These are phyloP conservation scores for Pichia sp. DNA, from an alignment of 1,139 yeast species.

Conservation along the genomic window DNA sequence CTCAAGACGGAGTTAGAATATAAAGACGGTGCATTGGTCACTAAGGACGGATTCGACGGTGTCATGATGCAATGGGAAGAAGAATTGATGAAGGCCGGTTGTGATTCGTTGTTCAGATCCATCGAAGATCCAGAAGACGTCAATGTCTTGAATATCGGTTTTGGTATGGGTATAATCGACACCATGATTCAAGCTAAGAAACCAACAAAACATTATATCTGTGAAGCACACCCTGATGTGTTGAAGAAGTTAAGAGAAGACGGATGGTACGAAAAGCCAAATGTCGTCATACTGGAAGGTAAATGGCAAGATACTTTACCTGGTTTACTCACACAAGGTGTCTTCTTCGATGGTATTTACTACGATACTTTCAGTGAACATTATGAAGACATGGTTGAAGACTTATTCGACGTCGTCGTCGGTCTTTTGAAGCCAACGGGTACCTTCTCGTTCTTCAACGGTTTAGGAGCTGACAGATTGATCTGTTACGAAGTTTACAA, in stretches of 20 bases:
- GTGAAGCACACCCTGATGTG: constrained; percentile 96
- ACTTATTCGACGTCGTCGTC: constrained; percentile 75
- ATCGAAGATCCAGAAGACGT: constrained; percentile 41
- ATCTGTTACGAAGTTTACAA: constrained; percentile 88
- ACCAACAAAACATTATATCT: constrained; percentile 78
- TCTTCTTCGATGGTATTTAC: constrained; percentile 84
- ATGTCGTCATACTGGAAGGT: constrained; percentile 77
- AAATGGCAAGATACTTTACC: constrained; percentile 89
- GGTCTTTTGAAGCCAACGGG: constrained; percentile 83
- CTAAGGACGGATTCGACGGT: constrained; percentile 76
- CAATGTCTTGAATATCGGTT: constrained; percentile 78
- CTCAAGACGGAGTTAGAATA: constrained; percentile 68
- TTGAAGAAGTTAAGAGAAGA: constrained; percentile 60
- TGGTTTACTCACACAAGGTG: constrained; percentile 58
- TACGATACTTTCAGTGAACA: constrained; percentile 95
- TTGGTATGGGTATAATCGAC: constrained; percentile 97
- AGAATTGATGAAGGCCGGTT: constrained; percentile 76
- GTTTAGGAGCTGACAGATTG: constrained; percentile 93
- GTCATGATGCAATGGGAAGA: constrained; percentile 99
- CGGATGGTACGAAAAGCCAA: constrained; percentile 81
- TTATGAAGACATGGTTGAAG: constrained; percentile 71
- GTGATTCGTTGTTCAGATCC: constrained; percentile 60
- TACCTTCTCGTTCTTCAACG: constrained; percentile 87
- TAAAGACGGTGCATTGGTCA: constrained; percentile 66
- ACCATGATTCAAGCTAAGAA: constrained; percentile 58